Evolutionary conservation across 83 land plant species (phyloP).

Genomic region (Isoetes engelmannii): DNA sequence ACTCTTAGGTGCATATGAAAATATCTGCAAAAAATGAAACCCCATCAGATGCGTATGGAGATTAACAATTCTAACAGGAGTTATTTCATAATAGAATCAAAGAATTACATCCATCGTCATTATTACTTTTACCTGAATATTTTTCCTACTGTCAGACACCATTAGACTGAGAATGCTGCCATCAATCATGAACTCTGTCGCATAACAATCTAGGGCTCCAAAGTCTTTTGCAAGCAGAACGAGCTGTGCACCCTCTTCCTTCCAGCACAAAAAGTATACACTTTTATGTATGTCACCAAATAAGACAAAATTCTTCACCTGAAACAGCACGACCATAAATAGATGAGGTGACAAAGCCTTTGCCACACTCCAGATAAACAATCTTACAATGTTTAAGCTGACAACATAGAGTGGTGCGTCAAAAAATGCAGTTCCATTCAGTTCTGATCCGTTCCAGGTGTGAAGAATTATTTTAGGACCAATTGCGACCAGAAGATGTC

Average conservation of each 20-base stretch:
- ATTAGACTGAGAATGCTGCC: constrained; percentile 89
- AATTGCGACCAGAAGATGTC: constrained; percentile 84
- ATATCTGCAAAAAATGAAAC: constrained; percentile 45
- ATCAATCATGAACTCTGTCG: constrained; percentile 98
- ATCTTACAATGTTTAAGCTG: constrained; percentile 88
- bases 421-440: constrained; percentile 87
- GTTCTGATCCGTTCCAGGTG: constrained; percentile 88
- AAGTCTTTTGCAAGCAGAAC: constrained; percentile 91
- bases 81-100: neutral
- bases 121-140: constrained; percentile 60
- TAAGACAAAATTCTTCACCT: constrained; percentile 95
- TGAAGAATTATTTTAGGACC: constrained; percentile 91
- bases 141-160: constrained; percentile 88
- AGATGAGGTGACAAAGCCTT: neutral
- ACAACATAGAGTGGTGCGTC: constrained; percentile 95
- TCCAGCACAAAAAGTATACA: constrained; percentile 92
- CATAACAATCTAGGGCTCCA: constrained; percentile 80
- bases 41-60: neutral
- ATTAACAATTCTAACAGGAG: too few relatives aligned
- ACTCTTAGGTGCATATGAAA: constrained; percentile 91
- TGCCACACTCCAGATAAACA: neutral
- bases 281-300: constrained; percentile 96
- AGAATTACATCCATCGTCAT: neutral
- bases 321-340: constrained; percentile 8
- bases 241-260: constrained; percentile 91